Conservation (phyloP, 2,329 filamentous ascomycete genomes). For the Cladosporium sp. region DNA sequence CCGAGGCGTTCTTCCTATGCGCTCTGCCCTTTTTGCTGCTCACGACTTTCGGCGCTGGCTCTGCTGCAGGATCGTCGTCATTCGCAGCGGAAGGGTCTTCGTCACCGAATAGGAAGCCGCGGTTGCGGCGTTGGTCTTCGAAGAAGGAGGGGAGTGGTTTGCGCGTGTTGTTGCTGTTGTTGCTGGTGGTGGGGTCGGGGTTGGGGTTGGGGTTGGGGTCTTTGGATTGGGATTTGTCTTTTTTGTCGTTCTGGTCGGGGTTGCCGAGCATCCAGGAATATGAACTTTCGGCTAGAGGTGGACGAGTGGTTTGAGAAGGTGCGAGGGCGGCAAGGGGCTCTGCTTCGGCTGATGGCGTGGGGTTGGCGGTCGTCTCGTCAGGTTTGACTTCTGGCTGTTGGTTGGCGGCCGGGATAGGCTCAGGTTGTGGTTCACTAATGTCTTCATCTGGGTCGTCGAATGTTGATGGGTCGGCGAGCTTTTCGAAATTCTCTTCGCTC, state of each 20-base stretch:
- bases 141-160: conserved; percentile 13
- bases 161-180: background rate
- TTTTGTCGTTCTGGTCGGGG: background rate
- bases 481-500: background rate
- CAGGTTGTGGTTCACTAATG: background rate
- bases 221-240: background rate
- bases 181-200: background rate
- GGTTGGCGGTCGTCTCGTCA: background rate
- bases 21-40: conserved; percentile 4
- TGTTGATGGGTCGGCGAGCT: conserved; percentile 16
- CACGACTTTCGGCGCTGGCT: background rate
- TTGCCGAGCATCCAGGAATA: conserved; percentile 72
- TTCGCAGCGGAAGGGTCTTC: background rate
- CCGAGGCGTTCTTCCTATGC: background rate
- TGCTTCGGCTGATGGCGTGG: background rate
- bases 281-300: conserved; percentile 66
- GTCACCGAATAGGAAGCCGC: conserved; percentile 22
- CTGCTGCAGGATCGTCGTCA: background rate
- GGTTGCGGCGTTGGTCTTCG: conserved; percentile 16
- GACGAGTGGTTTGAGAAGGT: conserved; percentile 27
- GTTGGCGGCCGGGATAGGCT: background rate
- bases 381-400: background rate
- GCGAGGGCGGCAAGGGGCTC: conserved; percentile 2
- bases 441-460: conserved; percentile 16
- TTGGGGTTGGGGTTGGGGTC: background rate